phyloP scores from a whole-genome alignment of 495 filamentous ascomycete species.

The Tetracladium setigerum region DNA sequence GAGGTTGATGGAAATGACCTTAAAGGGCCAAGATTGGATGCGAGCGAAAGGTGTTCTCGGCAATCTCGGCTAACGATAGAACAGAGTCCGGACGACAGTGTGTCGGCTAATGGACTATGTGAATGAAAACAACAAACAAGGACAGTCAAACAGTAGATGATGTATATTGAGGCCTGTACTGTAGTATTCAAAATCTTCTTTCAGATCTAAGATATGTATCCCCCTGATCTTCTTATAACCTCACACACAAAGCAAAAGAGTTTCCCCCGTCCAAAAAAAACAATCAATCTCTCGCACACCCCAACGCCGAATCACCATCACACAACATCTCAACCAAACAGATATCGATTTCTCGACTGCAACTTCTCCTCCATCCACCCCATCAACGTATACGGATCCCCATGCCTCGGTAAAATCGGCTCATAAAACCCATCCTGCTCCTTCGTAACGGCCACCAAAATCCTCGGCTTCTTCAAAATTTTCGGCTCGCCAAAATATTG shows the following conservation, averaged over 20 bases:
- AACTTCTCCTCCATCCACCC: neutral
- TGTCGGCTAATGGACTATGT: no score
- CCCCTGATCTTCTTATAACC: no score
- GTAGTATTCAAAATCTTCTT: no score
- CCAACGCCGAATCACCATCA: constrained; percentile 3
- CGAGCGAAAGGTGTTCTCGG: no score
- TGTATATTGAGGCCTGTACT: no score
- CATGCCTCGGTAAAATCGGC: neutral
- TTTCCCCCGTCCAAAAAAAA: neutral
- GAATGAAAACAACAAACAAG: no score
- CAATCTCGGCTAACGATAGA: no score
- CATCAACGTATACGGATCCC: neutral
- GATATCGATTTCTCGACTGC: neutral
- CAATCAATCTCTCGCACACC: neutral
- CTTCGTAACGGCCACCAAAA: constrained; percentile 3
- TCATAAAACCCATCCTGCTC: neutral
- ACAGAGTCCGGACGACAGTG: no score
- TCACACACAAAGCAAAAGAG: neutral
- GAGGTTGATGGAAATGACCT: no score
- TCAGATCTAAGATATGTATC: no score
- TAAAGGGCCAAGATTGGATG: no score
- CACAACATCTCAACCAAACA: constrained; percentile 5
- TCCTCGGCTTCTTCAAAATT: neutral
- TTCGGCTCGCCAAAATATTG: constrained; percentile 1
- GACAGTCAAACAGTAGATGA: no score